These are phyloP conservation scores for Pseudozyma tsukubaensis DNA, from an alignment of 1,284 basidiomycete genomes.

Conservation along the genomic window DNA sequence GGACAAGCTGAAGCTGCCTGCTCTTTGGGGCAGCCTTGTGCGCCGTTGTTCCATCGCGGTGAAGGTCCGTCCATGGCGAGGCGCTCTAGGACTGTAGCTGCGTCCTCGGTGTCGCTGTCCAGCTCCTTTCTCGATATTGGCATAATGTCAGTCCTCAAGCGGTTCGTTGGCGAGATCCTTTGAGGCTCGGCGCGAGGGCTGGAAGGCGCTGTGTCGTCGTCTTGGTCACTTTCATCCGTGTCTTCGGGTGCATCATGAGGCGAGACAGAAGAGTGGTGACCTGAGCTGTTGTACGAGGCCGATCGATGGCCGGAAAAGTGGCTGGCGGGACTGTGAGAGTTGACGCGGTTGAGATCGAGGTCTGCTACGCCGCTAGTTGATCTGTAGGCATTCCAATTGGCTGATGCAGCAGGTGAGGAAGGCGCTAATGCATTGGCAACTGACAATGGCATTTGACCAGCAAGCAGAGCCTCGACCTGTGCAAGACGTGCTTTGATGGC, in stretches of 20 bases:
- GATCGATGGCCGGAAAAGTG: constrained; percentile 24
- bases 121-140: constrained; percentile 45
- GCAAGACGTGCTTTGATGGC: constrained; percentile 66
- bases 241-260: constrained; percentile 21
- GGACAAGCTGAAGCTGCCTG: constrained; percentile 1
- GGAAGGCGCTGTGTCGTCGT: constrained; percentile 36
- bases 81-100: constrained; percentile 63
- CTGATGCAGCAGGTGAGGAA: constrained; percentile 25
- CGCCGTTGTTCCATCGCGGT: constrained; percentile 15
- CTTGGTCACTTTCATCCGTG: constrained; percentile 35
- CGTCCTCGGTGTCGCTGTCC: constrained; percentile 65
- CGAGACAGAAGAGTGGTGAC: constrained; percentile 30
- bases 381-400: constrained; percentile 44
- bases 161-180: constrained; percentile 20
- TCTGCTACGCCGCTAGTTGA: constrained; percentile 20
- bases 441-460: constrained; percentile 39
- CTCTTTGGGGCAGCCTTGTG: constrained; percentile 13
- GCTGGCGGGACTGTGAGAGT: constrained; percentile 28
- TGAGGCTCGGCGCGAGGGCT: constrained; percentile 12
- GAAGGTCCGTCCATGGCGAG: constrained; percentile 55
- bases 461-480: constrained; percentile 57
- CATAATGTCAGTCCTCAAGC: constrained; percentile 34
- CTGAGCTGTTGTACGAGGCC: constrained; percentile 12
- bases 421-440: constrained; percentile 25
- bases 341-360: constrained; percentile 19